Base-by-base conservation (phyloP, 768 basidiomycete genomes). In the Jaapia argillacea region DNA sequence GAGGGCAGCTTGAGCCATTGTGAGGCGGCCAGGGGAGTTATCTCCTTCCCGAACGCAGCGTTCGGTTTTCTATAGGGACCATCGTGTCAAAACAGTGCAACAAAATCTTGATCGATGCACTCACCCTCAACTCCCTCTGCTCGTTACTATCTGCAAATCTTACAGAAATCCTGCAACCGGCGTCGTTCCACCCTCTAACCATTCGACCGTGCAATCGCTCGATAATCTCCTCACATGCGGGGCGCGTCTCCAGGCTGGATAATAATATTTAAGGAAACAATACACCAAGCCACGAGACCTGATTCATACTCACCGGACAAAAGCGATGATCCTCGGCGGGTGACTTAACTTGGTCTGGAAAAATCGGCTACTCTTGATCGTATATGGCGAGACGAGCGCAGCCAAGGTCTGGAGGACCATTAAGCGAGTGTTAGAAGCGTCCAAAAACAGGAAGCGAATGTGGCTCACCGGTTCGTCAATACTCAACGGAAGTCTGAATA, bases 311-410 rank as follows among this genome's bases (percentile, higher is more conserved):
- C 49, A 84, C 85, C 86, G 71, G 33, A 87, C 83, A 52, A 88
- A 88, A 0, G 84, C 85, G 44, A 88, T 87, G 48, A 86, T 83
- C 45, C 84, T 67, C 16, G 84, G 82, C 1, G 85, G 85, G 44
- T 77, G 74, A 47, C 81, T 85, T 20, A 88, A 58, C 49, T 81
- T 72, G 6, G 85, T 87, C 58, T 82, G 82, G 58, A 89, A 89
- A 58, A 86, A 83, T 14, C 86, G 70, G 50, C 76, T 81, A 54
- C 81, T 84, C 57, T 75, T 79, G 49, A 89, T 85, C 40, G 70
- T 63, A 59, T 85, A 69, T 1, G 86, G 86, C 0, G 69, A 62
- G n/a, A 87, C 74, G 28, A 89, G 69, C 4, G 76, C 75, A 1
- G 68, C 56, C 24, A 89, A 69, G 21, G 79, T 81, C 75, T 84